These are phyloP conservation scores for Danielozyma ontarioensis DNA, from an alignment of 805 yeast species.

Conservation along the genomic window DNA sequence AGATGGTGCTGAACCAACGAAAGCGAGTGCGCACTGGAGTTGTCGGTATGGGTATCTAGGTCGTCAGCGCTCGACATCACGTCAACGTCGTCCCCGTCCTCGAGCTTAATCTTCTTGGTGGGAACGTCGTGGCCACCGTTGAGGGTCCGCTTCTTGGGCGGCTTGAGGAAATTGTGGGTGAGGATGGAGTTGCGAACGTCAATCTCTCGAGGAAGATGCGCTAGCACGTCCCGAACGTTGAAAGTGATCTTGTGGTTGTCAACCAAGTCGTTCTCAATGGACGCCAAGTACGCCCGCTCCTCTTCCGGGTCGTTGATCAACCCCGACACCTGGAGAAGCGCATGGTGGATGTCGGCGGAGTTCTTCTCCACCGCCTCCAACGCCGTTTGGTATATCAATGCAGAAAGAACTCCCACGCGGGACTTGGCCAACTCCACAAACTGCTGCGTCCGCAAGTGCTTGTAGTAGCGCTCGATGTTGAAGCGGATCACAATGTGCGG, in stretches of 20 bases:
- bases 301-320: slow-evolving; percentile 48
- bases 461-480: slow-evolving; percentile 62
- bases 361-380: slow-evolving; percentile 54
- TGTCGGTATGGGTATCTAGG: slow-evolving; percentile 14
- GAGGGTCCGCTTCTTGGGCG: slow-evolving; percentile 12
- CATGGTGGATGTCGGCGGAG: slow-evolving; percentile 40
- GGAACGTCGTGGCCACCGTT: slow-evolving; percentile 4
- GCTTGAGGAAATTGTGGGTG: slow-evolving; percentile 37
- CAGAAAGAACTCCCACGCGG: slow-evolving; percentile 64
- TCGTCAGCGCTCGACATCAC: slow-evolving; percentile 1
- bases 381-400: slow-evolving; percentile 57
- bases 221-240: slow-evolving; percentile 27
- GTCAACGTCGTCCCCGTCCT: slow-evolving; percentile 12
- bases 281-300: slow-evolving; percentile 16
- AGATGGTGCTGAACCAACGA: slow-evolving; percentile 58
- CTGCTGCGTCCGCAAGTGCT: slow-evolving; percentile 59
- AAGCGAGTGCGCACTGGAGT: slow-evolving; percentile 20
- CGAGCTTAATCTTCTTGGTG: slow-evolving; percentile 38
- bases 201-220: slow-evolving; percentile 33
- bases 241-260: slow-evolving; percentile 33
- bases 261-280: slow-evolving; percentile 27
- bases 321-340: slow-evolving; percentile 41
- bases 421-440: slow-evolving; percentile 59
- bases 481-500: slow-evolving; percentile 51
- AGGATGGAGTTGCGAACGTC: slow-evolving; percentile 44